Base-by-base conservation (phyloP, 495 filamentous ascomycete genomes). In the Xylaria grammica region DNA sequence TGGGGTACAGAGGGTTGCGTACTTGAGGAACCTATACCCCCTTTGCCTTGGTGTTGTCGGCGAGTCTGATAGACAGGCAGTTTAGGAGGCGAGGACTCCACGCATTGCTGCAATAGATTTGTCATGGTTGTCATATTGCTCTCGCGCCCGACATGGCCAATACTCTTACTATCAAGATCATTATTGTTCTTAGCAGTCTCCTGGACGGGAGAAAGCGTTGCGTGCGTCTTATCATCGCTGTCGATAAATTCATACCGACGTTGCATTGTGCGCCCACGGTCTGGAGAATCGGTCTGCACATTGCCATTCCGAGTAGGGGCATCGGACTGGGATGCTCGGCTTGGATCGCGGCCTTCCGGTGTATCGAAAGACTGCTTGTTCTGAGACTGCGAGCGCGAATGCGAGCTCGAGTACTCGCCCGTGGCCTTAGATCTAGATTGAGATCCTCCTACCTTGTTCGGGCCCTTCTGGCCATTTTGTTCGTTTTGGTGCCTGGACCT, bases 61-160 rank as follows among this genome's bases (percentile, higher is more conserved):
- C n/a, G 29, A 22, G 36, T 22, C 29, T 19, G 45, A 42, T 10
- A 46, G 27, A 32, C 0, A n/a, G 60, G 60, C 22, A 55, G 15
- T 7, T 62, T 3, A 55, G 60, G 60, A 11, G 27, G 60, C 8
- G 48, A 53, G 17, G n/a, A 1, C 5, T 55, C 60, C 11, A n/a
- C 19, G 38, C 27, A 32, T 56, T 27, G 51, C 11, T 19, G n/a
- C 42, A 67, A 62, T 7, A 74, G 55, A 26, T 74, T 69, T 8
- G 67, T 62, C 62, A 74, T 54, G 8, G 67, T 74, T 0, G 65
- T 74, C 11, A 66, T 8, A 10, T 51, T 54, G 49, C 66, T 67
- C 17, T 60, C 20, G 19, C 19, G 62, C 9, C 30, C 53, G 53
- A 17, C 17, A 13, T 42, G 27, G 32, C 17, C 46, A 8, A n/a